Evolutionary conservation across 306 rosid genomes (phyloP), one percentile per base, ranked within the genome.

Genomic region (Crataegus laevigata): DNA sequence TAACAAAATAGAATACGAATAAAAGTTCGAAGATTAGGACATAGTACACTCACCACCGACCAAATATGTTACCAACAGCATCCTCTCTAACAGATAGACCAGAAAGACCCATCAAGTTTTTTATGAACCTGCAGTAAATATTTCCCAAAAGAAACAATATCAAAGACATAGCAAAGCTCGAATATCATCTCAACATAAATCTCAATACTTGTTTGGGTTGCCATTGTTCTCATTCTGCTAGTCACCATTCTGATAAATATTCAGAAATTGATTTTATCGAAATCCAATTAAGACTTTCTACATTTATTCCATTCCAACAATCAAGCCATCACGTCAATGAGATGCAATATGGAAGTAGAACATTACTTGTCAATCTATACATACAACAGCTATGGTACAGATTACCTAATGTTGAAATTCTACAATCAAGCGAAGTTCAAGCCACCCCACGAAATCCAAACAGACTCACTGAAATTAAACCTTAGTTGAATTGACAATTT

Each of bases 51-150:
- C 79, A 91, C 97, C 96, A 94, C 42, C 90, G 88, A 60, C 97
- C 97, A 77, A 91, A 94, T 70, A 94, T 88, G 89, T 94, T 94
- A 66, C 98, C 98, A 61, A 91, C 91, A 26, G 97, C 91, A 74
- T 94, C 98, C 89, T 94, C 98, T 83, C 97, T 86, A 34, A 94
- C 96, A 30, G 87, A 90, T 38, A 94, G 85, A 66, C 97, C 96
- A 82, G 98, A 90, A 43, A 82, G 85, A 30, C 90, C 82, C 98
- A 94, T 91, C 82, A 90, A 81, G 74, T 84, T 80, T 82, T 90
- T 94, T 5, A 90, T 90, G 81, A 85, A 94, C 85, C 98, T 94
- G 83, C 68, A 82, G 65, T 77, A 75, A 50, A 82, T 40, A 38
- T 40, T 47, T 19, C 32, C 24, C 18, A 69, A 55, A 43, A 42